Evolutionary conservation across 1,139 yeast genomes (phyloP).

Genomic region (Blastobotrys malaysiensis): DNA sequence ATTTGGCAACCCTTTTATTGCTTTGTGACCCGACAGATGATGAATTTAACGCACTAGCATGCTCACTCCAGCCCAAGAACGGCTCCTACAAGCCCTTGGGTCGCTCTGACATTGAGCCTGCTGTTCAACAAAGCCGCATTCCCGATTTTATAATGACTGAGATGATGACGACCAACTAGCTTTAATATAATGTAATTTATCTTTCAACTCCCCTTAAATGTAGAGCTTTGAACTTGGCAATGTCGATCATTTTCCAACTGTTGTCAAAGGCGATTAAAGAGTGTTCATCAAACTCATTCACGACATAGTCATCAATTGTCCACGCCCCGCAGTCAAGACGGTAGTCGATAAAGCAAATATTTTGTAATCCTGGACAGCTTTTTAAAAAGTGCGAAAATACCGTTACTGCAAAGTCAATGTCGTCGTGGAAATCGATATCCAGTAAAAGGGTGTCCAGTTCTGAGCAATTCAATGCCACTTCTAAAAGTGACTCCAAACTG

Average conservation of each 20-base stretch:
- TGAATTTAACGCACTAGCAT: neutral
- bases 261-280: neutral
- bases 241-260: constrained; percentile 1
- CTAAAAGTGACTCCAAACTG: neutral
- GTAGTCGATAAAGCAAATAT: neutral
- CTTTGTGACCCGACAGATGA: neutral
- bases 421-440: neutral
- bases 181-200: neutral
- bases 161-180: neutral
- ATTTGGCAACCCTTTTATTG: neutral
- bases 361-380: neutral
- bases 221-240: constrained; percentile 2
- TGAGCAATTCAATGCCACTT: neutral
- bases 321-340: neutral
- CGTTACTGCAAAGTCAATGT: neutral
- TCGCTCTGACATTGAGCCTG: neutral
- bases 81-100: neutral
- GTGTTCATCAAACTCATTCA: neutral
- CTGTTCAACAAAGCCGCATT: neutral
- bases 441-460: neutral
- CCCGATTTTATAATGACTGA: neutral
- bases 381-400: neutral
- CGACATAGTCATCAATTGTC: neutral
- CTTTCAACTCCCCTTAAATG: neutral
- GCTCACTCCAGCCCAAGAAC: neutral